Base-by-base conservation (phyloP, 2,329 filamentous ascomycete species). In the Sporothrix inflata region DNA sequence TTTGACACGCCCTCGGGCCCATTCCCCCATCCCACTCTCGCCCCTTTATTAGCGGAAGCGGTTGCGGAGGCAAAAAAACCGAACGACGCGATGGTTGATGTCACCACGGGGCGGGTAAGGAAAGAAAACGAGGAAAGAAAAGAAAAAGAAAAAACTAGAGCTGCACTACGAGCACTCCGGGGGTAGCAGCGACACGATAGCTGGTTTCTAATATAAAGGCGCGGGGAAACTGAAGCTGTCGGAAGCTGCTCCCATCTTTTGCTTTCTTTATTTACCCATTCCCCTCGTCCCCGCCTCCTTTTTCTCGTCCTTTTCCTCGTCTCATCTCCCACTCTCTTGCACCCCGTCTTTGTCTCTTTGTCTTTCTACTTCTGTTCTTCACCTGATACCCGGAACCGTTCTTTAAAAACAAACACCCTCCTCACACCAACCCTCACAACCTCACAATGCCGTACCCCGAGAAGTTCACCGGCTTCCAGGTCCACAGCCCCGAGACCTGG, bases 381-480 rank as follows among this genome's bases (percentile, higher is more conserved):
- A n/a, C n/a, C n/a, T 53, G 30, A 45, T 47, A 60, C 40, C 55
- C 55, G 21, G 14, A 42, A 4, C 16, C 8, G n/a, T 16, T 19
- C 27, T 45, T 38, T 42, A 2, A 5, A 6, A 47, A 63, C 9
- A 42, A 21, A 14, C 53, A 19, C 21, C 9, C 11, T 16, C 14
- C 30, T n/a, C 19, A 7, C 8, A 30, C 49, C 30, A 38, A 27
- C 65, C 68, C 55, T 24, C 51, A 27, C 4, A 77, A 80, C 69
- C 73, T 34, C 30, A 34, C 6, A 34, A 87, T 87, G 85, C 81
- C 85, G 61, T 85, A 88, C 77, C 86, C 87, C 76, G 88, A 90
- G 51, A 85, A 87, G 75, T 90, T 89, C 80, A 85, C 83, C 72
- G 87, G 88, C 75, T 90, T 90, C 82, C 87, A 89, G 81, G 85